phyloP scores from a whole-genome alignment of 1,284 basidiomycete genomes.

The Ceratobasidium sp. region DNA sequence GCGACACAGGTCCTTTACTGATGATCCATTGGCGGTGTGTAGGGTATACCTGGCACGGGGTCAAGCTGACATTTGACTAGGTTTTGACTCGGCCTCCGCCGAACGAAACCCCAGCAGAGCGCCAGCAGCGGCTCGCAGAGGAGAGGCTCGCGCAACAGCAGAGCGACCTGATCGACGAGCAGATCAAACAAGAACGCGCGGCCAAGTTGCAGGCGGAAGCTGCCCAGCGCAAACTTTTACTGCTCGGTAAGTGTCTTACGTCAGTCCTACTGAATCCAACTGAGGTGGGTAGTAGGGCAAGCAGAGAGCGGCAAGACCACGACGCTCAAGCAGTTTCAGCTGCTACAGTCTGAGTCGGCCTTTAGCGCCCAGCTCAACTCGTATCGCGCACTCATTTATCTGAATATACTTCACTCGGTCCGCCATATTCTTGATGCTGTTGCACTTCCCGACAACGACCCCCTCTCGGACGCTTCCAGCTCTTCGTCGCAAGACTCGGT shows the following conservation, averaged over 20 bases:
- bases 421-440: constrained; percentile 38
- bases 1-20: constrained; percentile 6
- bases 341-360: constrained; percentile 38
- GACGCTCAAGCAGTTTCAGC: constrained; percentile 41
- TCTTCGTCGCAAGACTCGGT: neutral
- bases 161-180: constrained; percentile 38
- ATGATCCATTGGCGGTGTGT: constrained; percentile 11
- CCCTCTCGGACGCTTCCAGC: constrained; percentile 13
- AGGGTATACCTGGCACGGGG: no score
- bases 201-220: constrained; percentile 13
- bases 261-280: neutral
- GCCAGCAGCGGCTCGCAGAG: neutral
- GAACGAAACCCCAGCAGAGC: constrained; percentile 12
- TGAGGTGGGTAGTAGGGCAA: constrained; percentile 24
- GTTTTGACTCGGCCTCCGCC: neutral
- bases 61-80: neutral
- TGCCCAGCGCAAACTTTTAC: constrained; percentile 9
- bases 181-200: constrained; percentile 19
- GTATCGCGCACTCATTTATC: constrained; percentile 40
- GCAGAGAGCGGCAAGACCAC: constrained; percentile 40
- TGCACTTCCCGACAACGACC: constrained; percentile 8
- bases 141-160: constrained; percentile 4
- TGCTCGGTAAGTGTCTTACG: constrained; percentile 28
- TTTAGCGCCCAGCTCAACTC: constrained; percentile 34
- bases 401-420: constrained; percentile 41